phyloP scores from a whole-genome alignment of 805 yeast genomes.

The Spathaspora sp. region DNA sequence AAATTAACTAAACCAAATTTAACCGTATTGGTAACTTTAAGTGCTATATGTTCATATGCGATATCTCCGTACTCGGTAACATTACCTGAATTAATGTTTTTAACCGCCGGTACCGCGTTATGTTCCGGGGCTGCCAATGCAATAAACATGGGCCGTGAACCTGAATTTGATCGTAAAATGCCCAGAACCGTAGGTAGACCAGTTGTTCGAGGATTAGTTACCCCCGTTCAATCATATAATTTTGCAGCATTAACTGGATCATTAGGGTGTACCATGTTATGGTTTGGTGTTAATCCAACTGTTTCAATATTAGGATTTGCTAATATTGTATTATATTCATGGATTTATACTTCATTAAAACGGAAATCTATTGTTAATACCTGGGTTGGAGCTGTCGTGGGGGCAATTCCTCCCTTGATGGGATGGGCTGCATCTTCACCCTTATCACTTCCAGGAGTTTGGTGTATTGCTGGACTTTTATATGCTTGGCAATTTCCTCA shows the following conservation, averaged over 20 bases:
- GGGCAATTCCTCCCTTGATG: constrained; percentile 98
- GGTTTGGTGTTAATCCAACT: constrained; percentile 77
- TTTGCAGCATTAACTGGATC: constrained; percentile 78
- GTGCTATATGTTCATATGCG: constrained; percentile 92
- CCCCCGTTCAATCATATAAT: constrained; percentile 70
- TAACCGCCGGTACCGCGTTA: constrained; percentile 82
- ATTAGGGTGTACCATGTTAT: constrained; percentile 65
- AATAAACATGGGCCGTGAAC: constrained; percentile 95
- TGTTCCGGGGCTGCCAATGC: constrained; percentile 96
- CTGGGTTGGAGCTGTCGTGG: constrained; percentile 99
- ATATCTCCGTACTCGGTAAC: constrained; percentile 82
- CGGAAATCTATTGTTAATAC: constrained; percentile 83
- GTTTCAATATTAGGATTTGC: constrained; percentile 79
- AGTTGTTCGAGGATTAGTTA: constrained; percentile 76
- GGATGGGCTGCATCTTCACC: constrained; percentile 93
- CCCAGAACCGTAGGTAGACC: constrained; percentile 85
- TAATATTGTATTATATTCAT: constrained; percentile 80
- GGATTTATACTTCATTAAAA: constrained; percentile 89
- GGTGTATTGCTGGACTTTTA: constrained; percentile 86
- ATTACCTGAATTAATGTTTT: constrained; percentile 60
- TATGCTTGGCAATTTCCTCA: constrained; percentile 99
- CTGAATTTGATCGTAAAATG: constrained; percentile 84
- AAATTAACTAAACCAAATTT: constrained; percentile 89
- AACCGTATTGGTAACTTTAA: constrained; percentile 81
- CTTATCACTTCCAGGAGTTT: constrained; percentile 82